Evolutionary conservation across 441 rosid genomes (phyloP).

Genomic region (Mallotus repandus): DNA sequence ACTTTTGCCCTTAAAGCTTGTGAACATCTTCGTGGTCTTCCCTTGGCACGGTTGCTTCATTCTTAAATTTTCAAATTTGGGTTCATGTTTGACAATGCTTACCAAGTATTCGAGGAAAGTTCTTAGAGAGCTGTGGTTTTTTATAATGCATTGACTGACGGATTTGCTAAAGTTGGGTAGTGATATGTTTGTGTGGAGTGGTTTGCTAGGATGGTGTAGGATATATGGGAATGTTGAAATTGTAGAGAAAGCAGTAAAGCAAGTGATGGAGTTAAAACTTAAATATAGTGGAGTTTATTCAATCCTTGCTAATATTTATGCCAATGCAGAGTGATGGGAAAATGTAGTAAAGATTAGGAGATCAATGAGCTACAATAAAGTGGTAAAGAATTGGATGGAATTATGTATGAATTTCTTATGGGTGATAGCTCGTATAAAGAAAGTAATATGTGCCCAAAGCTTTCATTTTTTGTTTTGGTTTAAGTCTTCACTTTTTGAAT

Average conservation of each 20-base stretch:
- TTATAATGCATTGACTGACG: constrained; percentile 51
- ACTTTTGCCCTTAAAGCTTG: constrained; percentile 66
- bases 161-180: constrained; percentile 48
- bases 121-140: constrained; percentile 49
- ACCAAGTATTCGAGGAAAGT: constrained; percentile 48
- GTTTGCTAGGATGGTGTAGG: constrained; percentile 68
- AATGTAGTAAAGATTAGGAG: constrained; percentile 57
- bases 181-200: constrained; percentile 65
- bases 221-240: constrained; percentile 59
- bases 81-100: constrained; percentile 39
- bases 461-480: too few species aligned
- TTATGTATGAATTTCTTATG: constrained; percentile 41
- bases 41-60: constrained; percentile 39
- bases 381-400: constrained; percentile 45
- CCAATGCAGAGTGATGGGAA: constrained; percentile 60
- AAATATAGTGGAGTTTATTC: constrained; percentile 74
- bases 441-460: constrained; percentile 24
- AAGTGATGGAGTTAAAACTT: constrained; percentile 50
- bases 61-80: constrained; percentile 47
- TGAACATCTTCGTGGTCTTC: constrained; percentile 32
- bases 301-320: constrained; percentile 61
- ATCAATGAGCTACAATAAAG: constrained; percentile 35
- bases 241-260: constrained; percentile 62
- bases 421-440: constrained; percentile 42
- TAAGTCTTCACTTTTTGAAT: too few species aligned